Base-by-base conservation (phyloP, 345 rosid genomes). In the Eucalyptus melliodora region DNA sequence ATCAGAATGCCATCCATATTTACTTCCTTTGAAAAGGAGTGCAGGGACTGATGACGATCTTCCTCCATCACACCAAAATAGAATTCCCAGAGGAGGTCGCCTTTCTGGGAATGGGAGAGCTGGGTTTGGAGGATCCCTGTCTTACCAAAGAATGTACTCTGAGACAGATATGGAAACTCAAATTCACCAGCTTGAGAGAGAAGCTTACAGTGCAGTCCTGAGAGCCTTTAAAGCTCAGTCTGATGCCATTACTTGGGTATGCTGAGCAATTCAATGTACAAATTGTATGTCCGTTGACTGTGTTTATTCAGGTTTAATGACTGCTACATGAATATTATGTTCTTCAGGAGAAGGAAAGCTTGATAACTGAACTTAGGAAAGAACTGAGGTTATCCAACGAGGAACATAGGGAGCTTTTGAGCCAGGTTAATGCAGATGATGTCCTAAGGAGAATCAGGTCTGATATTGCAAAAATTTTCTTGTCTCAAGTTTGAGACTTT, bases 171-270 rank as follows among this genome's bases (percentile, higher is more conserved):
- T 97, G 99, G 98, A 96, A 94, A 91, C 94, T 90, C 97, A 96
- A 88, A 95, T 97, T 93, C 98, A 97, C 92, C 95, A 95, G 77
- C 94, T 97, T 86, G 99, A 97, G 93, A 95, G 95, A 88, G 99
- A 97, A 94, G 98, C 97, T 34, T 97, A 97, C 92, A 91, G 93
- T 86, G 90, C 99, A 82, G 93, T 96, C 93, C 92, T 97, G 60
- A 94, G 97, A 93, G 99, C 98, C 86, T 96, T 97, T 95, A 96
- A 95, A 94, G 99, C 98, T 51, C 99, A 97, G 91, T 96, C 96
- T 92, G 99, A 97, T 94, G 99, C 97, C 87, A 96, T 97, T 90
- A 92, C 99, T 90, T 97, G 99, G 99, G 99, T 96, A 95, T 72
- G 31, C n/a, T 89, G 72, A 55, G 27, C 80, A 88, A 59, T 88